Base-by-base conservation (phyloP, 441 rosid genomes). In the Adansonia rubrostipa region DNA sequence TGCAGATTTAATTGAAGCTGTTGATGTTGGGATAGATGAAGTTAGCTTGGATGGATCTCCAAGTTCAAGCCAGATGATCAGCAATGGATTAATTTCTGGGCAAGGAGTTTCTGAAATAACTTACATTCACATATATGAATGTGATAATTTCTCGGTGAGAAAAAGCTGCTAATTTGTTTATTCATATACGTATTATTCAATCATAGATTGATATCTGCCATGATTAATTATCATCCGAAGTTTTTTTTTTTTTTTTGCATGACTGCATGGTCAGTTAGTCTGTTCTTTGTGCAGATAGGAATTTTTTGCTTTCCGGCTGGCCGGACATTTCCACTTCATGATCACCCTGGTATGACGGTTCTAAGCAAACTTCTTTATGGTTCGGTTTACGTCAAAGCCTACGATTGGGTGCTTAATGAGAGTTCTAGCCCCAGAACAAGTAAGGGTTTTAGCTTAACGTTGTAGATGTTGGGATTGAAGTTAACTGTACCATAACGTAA, bases 271-370 rank as follows among this genome's bases (percentile, higher is more conserved):
- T 45, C 50, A 11, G n/a, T 15, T 15, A 54, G 47, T 47, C 17
- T 13, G 1, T 33, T 74, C n/a, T 66, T 15, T 8, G 60, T 54
- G 76, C 68, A 87, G 89, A 80, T 87, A 0, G 87, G 87, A 17
- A 54, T 87, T 20, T 87, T 87, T 70, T 84, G 84, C 83, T 79
- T 87, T 57, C 87, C 87, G 2, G 86, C 87, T 1, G 86, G 85
- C 13, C 78, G 45, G 33, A 61, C 64, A 10, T 45, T 87, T 47
- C 88, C 90, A 13, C 88, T 87, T 33, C 90, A 87, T 73, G 88
- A 87, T 79, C 90, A 85, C 65, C 88, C 86, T 0, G 85, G 82
- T 33, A 85, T 85, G 88, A 87, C 87, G 0, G 90, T 87, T 24
- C 80, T 87, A 13, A 83, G 83, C 87, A 87, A 84, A 78, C 81